Conservation (phyloP, 1,284 basidiomycete genomes). For the Vanrija pseudolonga region DNA sequence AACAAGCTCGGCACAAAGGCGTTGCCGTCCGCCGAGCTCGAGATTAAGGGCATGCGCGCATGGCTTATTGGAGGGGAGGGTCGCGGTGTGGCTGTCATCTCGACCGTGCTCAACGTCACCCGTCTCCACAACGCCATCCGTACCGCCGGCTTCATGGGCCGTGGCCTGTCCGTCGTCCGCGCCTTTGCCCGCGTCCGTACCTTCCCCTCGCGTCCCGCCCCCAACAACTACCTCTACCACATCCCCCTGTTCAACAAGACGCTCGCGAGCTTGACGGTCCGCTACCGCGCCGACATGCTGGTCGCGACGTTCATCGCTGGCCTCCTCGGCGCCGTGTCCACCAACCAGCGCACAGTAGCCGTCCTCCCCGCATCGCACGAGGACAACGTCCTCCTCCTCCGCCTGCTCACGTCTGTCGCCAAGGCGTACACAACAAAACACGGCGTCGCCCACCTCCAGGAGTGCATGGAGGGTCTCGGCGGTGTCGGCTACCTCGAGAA, state of each 20-base stretch:
- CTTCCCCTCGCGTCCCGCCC: slow-evolving; percentile 50
- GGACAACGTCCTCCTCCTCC: slow-evolving; percentile 53
- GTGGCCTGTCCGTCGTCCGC: slow-evolving; percentile 61
- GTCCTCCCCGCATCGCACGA: slow-evolving; percentile 39
- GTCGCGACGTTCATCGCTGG: slow-evolving; percentile 59
- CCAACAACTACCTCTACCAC: slow-evolving; percentile 52
- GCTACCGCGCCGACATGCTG: slow-evolving; percentile 65
- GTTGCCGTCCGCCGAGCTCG: slow-evolving; percentile 73
- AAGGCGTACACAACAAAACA: slow-evolving; percentile 70
- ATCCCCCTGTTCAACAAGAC: slow-evolving; percentile 58
- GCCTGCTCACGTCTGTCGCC: slow-evolving; percentile 65
- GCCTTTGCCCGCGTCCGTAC: slow-evolving; percentile 60
- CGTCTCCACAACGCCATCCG: slow-evolving; percentile 64
- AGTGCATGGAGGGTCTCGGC: slow-evolving; percentile 77
- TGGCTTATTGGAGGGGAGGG: slow-evolving; percentile 63
- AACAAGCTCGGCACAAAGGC: slow-evolving; percentile 73
- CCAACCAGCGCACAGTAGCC: slow-evolving; percentile 15
- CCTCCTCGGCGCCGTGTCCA: slow-evolving; percentile 59
- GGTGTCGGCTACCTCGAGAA: slow-evolving; percentile 70
- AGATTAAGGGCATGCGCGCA: slow-evolving; percentile 59
- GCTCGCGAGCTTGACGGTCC: slow-evolving; percentile 58
- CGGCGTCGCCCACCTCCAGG: slow-evolving; percentile 66
- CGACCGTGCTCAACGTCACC: slow-evolving; percentile 72
- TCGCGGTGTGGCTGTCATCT: slow-evolving; percentile 64
- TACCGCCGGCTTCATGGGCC: slow-evolving; percentile 58